phyloP scores from a whole-genome alignment of 2,329 filamentous ascomycete genomes.

The Zasmidium angulare region DNA sequence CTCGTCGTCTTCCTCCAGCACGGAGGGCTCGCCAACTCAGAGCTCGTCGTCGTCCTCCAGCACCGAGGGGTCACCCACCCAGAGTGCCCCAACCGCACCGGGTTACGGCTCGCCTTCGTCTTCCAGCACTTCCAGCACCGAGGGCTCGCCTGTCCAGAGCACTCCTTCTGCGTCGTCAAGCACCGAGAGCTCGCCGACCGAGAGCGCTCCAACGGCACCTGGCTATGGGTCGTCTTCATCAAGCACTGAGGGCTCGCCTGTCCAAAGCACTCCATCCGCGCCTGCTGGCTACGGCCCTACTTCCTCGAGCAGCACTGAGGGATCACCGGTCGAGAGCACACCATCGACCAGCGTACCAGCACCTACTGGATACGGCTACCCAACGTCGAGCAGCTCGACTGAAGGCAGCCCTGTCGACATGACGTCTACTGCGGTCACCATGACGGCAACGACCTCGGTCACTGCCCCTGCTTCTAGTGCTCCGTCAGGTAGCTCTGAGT shows the following conservation, averaged over 20 bases:
- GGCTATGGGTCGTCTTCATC: neutral
- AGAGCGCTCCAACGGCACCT: conserved; percentile 3
- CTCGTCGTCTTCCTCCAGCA: conserved; percentile 3
- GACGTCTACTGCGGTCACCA: too few species aligned
- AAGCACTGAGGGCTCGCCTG: conserved; percentile 10
- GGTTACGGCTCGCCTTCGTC: neutral
- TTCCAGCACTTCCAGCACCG: neutral
- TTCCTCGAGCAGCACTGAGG: neutral
- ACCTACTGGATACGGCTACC: neutral
- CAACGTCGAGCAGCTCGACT: neutral
- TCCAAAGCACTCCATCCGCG: neutral
- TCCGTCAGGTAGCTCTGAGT: neutral
- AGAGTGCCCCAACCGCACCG: neutral
- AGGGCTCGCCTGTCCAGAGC: neutral
- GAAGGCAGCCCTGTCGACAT: too few species aligned
- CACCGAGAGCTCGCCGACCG: conserved; percentile 6
- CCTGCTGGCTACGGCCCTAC: neutral
- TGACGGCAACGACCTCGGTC: too few species aligned
- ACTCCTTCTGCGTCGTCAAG: neutral
- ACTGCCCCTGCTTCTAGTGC: too few species aligned
- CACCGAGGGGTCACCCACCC: conserved; percentile 10
- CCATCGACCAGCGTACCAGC: neutral
- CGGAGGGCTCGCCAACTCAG: conserved; percentile 4
- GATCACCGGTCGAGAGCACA: neutral
- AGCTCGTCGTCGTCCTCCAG: conserved; percentile 1